These are phyloP conservation scores for Cercospora sojina DNA, from an alignment of 2,329 filamentous ascomycete species.

Conservation along the genomic window DNA sequence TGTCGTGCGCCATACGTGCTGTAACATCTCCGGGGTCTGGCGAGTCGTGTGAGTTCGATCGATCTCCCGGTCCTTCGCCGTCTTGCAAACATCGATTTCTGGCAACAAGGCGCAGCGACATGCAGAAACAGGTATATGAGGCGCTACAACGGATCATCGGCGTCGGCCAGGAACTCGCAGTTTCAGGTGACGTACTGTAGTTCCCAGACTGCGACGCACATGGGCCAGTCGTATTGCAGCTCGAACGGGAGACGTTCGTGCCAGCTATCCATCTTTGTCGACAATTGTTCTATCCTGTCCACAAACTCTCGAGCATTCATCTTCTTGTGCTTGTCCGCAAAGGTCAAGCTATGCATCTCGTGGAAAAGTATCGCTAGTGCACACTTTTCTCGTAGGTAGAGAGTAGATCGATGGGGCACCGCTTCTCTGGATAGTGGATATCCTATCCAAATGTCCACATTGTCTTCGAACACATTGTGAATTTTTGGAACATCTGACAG, in stretches of 20 bases:
- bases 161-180: not conserved
- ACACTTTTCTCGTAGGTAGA: conserved; percentile 17
- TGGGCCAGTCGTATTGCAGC: conserved; percentile 19
- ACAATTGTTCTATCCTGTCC: not conserved
- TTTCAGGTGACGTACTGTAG: conserved; percentile 13
- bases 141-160: not conserved
- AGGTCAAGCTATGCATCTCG: conserved; percentile 13
- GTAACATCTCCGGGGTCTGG: not conserved
- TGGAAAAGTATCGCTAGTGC: conserved; percentile 10
- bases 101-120: conserved; percentile 1
- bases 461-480: not conserved
- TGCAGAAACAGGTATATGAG: not conserved
- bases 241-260: conserved; percentile 15
- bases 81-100: not conserved
- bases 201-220: conserved; percentile 20
- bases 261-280: conserved; percentile 13
- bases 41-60: not conserved
- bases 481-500: not conserved
- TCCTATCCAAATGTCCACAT: conserved; percentile 5
- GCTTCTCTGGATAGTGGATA: conserved; percentile 6
- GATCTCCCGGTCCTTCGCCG: not conserved
- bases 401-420: conserved; percentile 10
- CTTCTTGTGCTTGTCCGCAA: not conserved
- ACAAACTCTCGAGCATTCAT: not conserved
- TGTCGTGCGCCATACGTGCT: conserved; percentile 8